phyloP scores from a whole-genome alignment of 2,329 filamentous ascomycete genomes.

The Colletotrichum tamarilloi region DNA sequence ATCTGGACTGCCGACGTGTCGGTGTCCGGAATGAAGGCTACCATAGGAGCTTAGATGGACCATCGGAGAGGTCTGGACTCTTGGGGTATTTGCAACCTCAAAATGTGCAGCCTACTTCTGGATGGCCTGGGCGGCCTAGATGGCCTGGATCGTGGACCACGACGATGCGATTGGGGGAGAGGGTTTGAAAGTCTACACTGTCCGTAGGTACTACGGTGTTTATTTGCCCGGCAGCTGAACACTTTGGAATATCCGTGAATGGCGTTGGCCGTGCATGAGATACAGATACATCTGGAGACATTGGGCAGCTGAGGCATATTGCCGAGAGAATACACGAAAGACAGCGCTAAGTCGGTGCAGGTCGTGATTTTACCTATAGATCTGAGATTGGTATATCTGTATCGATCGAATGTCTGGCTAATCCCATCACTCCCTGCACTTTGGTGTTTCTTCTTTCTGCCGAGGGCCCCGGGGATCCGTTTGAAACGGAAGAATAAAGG shows the following conservation, averaged over 20 bases:
- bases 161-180: background rate
- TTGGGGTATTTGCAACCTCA: background rate
- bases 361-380: background rate
- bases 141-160: slow-evolving; percentile 10
- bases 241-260: background rate
- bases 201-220: background rate
- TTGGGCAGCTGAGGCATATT: background rate
- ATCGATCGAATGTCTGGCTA: background rate
- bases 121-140: background rate
- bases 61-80: slow-evolving; percentile 7
- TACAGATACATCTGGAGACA: background rate
- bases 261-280: background rate
- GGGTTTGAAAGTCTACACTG: background rate
- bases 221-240: slow-evolving; percentile 9
- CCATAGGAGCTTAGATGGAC: background rate
- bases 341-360: background rate
- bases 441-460: background rate
- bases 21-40: background rate
- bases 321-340: background rate
- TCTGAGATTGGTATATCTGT: background rate
- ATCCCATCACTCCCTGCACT: background rate
- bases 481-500: background rate
- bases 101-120: background rate
- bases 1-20: background rate
- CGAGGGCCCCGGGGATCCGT: slow-evolving; percentile 4